Evolutionary conservation across 257 asterid species (phyloP), one percentile per base, ranked within the genome.

Genomic region (Plantago ovata): DNA sequence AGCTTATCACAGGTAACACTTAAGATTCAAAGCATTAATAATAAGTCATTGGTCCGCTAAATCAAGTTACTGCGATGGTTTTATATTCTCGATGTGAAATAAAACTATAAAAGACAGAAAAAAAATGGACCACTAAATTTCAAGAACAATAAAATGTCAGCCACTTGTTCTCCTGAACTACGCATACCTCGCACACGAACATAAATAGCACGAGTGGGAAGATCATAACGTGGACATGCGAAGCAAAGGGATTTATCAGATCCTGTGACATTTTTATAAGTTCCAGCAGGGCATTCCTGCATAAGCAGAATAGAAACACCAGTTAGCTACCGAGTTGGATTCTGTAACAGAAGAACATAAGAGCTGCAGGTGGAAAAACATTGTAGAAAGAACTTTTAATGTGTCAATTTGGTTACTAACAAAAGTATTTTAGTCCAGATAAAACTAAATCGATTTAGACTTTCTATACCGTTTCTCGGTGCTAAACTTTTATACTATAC

Each of bases 211-310:
- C 99, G 96, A 66, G 38, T 77, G 53, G 99, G 99, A 72, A 93
- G 90, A 72, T 79, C 94, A 66, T 72, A 69, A 24, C 65, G 63
- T 58, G 96, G 96, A 76, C 99, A 93, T 57, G 92, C 65, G 55
- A 72, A 75, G 73, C 99, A 93, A 56, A 93, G 94, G 68, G 82
- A 74, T 51, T 60, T 71, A 75, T 81, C 86, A 66, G 99, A 89
- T 60, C 99, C 99, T 3, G 95, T 84, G 62, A 77, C 87, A 78
- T 93, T 93, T 76, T 93, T 93, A 55, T 74, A 93, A 58, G 95
- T 93, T 58, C 99, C 99, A 73, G 68, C 57, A 12, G 97, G 99
- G 65, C 99, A 93, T 71, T 84, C 97, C 99, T 93, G 81, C 62
- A 65, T 36, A 50, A 50, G n/a, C 69, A 62, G 36, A 62, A 68